Evolutionary conservation across 2,329 filamentous ascomycete species (phyloP), one percentile per base, ranked within the genome.

Genomic region (Calonectria montana): DNA sequence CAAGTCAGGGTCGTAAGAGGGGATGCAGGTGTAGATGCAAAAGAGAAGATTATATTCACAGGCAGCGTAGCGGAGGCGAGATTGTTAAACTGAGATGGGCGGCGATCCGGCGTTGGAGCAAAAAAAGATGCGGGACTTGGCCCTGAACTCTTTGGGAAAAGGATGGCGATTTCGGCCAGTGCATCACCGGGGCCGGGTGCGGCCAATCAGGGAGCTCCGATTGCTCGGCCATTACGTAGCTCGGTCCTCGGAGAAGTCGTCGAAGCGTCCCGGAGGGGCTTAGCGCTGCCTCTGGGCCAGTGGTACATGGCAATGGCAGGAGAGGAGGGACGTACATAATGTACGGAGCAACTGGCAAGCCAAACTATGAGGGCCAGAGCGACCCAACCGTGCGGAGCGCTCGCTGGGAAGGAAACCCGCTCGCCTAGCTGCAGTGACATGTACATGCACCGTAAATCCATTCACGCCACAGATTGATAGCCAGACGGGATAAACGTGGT

Each of bases 141-240:
- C 69, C 64, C 64, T 55, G 63, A 53, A 41, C 18, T 57, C 39
- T 45, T 62, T 67, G 41, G 63, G 71, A 41, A 45, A 39, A 75
- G 76, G 72, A 79, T 79, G 78, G 78, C 78, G 78, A 79, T 79
- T 79, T 79, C 78, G 78, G 78, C 75, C 77, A 75, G 63, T 74
- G 75, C 69, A 68, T 74, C 62, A 72, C 75, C 76, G 76, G 77
- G 71, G 35, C 67, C n/a, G 2, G 0, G 0, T 0, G 1, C n/a
- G 3, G 16, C 78, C 75, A 79, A 79, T 79, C 41, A 77, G 13
- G 50, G 18, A 78, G 75, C 75, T 75, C 70, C 55, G 76, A 79
- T 79, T 79, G 78, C 76, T 79, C 78, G 78, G 78, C 78, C 78
- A 79, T 79, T 79, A 79, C 78, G 78, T 76, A 73, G 75, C 78